A percentile compares a stretch with the other conserved stretches of the same genome.
phyloP scores from a whole-genome alignment of 2,329 filamentous ascomycete species.

The Geosmithia flava region DNA sequence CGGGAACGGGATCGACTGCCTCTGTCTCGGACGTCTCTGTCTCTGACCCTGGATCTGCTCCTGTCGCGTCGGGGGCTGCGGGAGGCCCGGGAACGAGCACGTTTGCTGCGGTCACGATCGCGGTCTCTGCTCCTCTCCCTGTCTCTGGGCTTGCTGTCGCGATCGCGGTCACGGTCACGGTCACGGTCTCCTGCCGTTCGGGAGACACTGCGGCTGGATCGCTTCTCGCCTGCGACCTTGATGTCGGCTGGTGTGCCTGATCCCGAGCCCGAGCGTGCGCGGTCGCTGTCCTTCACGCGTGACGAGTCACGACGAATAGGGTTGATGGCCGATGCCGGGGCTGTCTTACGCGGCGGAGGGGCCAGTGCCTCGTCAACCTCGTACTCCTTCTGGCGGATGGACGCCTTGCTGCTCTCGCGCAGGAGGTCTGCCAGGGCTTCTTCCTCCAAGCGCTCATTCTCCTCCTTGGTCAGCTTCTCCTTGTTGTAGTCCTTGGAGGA shows the following conservation, averaged over 20 bases:
- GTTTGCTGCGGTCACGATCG: constrained; percentile 4
- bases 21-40: constrained; percentile 18
- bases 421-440: constrained; percentile 46
- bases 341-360: constrained; percentile 39
- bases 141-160: constrained; percentile 8
- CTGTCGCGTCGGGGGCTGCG: constrained; percentile 23
- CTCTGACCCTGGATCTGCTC: constrained; percentile 15
- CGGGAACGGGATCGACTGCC: constrained; percentile 15
- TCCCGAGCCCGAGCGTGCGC: constrained; percentile 19
- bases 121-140: constrained; percentile 17
- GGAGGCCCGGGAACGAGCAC: constrained; percentile 11
- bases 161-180: constrained; percentile 16
- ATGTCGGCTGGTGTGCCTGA: constrained; percentile 15
- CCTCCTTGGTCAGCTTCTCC: constrained; percentile 44
- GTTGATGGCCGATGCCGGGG: constrained; percentile 45
- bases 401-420: constrained; percentile 39
- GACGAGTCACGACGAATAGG: constrained; percentile 35
- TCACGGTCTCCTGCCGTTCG: constrained; percentile 11
- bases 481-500: constrained; percentile 34
- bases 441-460: constrained; percentile 43
- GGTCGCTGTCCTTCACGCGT: constrained; percentile 24
- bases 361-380: constrained; percentile 44
- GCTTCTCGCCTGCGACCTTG: constrained; percentile 16
- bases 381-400: constrained; percentile 35
- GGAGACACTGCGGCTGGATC: constrained; percentile 19